phyloP scores from a whole-genome alignment of 371 early-diverging fungal species.

The Apophysomyces ossiformis region DNA sequence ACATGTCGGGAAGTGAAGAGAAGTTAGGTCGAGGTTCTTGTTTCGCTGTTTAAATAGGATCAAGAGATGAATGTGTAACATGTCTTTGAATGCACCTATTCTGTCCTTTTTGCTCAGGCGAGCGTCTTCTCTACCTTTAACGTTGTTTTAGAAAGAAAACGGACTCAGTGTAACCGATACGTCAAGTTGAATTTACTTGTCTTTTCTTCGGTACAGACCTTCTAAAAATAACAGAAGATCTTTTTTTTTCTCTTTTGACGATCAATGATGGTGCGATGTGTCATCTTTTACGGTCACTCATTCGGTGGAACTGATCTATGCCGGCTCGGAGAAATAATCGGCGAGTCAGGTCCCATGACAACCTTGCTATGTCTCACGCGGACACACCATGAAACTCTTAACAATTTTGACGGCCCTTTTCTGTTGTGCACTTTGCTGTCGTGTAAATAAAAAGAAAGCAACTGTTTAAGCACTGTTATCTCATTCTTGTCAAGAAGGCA shows the following conservation, averaged over 20 bases:
- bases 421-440: no score
- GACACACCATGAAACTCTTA: neutral
- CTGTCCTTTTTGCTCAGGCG: neutral
- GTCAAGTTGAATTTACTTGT: no score
- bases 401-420: no score
- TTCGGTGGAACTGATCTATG: neutral
- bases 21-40: neutral
- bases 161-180: neutral
- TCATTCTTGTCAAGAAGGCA: no score
- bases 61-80: constrained; percentile 7
- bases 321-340: constrained; percentile 11
- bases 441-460: no score
- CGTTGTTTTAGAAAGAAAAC: neutral
- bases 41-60: constrained; percentile 8
- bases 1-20: constrained; percentile 14
- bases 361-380: neutral
- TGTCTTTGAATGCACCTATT: neutral
- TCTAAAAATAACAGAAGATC: neutral
- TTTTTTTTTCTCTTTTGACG: neutral
- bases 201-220: neutral
- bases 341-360: constrained; percentile 2
- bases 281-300: neutral
- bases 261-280: constrained; percentile 5
- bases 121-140: neutral
- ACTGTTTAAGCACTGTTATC: no score